Conservation (phyloP, 345 rosid species). For the Citrus unshiu region DNA sequence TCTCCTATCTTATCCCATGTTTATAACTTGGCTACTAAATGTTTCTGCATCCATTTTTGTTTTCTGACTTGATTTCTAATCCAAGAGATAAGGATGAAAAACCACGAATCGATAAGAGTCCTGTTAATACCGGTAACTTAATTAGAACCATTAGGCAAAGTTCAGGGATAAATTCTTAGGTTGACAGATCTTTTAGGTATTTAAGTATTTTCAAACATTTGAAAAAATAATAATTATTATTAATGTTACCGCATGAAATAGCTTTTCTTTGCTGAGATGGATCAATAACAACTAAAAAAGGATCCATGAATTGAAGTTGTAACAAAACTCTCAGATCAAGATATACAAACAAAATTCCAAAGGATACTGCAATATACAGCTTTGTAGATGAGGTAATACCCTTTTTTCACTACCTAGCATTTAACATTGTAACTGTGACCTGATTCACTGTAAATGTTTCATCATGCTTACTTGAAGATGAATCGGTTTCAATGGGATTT, state of each 20-base stretch:
- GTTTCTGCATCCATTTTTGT: too few relatives aligned
- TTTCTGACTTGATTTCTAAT: too few relatives aligned
- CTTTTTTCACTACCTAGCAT: constrained; percentile 45
- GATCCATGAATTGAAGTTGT: background rate
- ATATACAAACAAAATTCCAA: constrained; percentile 7
- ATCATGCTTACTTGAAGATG: constrained; percentile 51
- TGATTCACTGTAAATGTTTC: constrained; percentile 67
- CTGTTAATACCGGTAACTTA: too few relatives aligned
- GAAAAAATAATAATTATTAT: background rate
- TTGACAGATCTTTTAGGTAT: background rate
- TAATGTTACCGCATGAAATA: background rate
- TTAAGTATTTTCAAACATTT: background rate
- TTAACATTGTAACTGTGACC: constrained; percentile 66
- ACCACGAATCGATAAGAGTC: too few relatives aligned
- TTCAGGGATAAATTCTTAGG: background rate
- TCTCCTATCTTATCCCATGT: background rate
- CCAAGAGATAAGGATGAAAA: too few relatives aligned
- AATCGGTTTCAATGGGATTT: constrained; percentile 44
- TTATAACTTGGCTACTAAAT: background rate
- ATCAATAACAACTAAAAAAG: background rate
- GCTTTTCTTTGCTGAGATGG: background rate
- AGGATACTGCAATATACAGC: constrained; percentile 10
- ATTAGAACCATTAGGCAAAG: too few relatives aligned
- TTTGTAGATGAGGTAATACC: background rate
- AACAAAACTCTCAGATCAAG: background rate